Evolutionary conservation across 129 eudicot species (phyloP), one percentile per base, ranked within the genome.

Genomic region (Flaveria robusta): DNA sequence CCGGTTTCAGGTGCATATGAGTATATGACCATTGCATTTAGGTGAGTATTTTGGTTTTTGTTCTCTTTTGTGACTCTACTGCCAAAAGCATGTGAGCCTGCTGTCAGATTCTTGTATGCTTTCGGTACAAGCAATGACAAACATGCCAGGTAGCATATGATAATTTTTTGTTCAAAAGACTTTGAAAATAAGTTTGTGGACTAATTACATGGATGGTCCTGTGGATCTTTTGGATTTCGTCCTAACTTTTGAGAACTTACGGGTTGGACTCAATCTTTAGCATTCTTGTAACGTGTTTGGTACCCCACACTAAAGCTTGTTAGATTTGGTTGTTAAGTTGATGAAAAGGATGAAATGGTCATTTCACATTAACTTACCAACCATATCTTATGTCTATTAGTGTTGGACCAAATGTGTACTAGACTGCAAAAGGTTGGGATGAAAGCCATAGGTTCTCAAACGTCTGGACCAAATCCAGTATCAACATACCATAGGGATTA

Each of bases 101-200:
- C 34, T 22, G 24, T 41, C 26, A 26, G 29, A 4, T 51, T 22
- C 31, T 49, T 65, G 42, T 76, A 31, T 49, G 37, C 80, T 60
- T 76, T 26, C 37, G 37, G 41, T 52, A 43, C 42, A 76, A 66
- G 74, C 81, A 52, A 76, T 49, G 14, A 16, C 34, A 67, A 14
- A 43, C 15, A 31, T 31, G 73, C 24, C 49, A 12, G 3, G 47
- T 63, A n/a, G 62, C 45, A 43, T 59, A 43, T 59, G 13, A 74
- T 23, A 23, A 10, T 46, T 20, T 62, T 16, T 62, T 74, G 47
- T 60, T 74, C 8, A 24, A 29, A 27, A 60, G 27, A 74, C 49
- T 31, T 34, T 34, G 26, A 55, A 13, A 8, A 19, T 11, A 71
- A 55, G 51, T 41, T 45, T 1, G 34, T 67, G 13, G 18, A 4